Conservation (phyloP, 2,329 filamentous ascomycete species). For the Diaporthe destruens region DNA sequence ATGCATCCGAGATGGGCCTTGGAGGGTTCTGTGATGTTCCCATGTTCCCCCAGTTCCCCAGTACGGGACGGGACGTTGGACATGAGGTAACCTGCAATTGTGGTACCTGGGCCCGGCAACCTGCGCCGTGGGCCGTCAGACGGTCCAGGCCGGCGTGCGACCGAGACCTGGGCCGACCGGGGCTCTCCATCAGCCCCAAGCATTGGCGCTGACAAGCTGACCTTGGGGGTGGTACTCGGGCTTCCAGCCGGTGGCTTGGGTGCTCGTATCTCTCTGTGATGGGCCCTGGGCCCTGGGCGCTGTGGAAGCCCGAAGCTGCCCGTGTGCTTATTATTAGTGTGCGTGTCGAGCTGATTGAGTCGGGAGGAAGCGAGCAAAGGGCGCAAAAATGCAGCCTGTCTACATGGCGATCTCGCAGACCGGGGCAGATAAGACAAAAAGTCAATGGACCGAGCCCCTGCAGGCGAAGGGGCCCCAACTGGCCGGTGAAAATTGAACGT, state of each 20-base stretch:
- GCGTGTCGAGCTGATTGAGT: not conserved
- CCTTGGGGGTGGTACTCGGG: constrained; percentile 1
- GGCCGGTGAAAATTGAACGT: constrained; percentile 28
- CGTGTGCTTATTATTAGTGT: not conserved
- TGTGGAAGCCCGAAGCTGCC: constrained; percentile 17
- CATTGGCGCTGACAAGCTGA: constrained; percentile 31
- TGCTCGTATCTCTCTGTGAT: not conserved
- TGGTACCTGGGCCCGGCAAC: not conserved
- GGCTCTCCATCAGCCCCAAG: not conserved
- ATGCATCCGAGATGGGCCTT: not conserved
- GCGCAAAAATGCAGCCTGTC: no score
- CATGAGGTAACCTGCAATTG: not conserved
- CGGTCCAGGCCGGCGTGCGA: not conserved
- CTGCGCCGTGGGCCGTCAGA: not conserved
- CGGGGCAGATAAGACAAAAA: not conserved
- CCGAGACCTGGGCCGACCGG: not conserved
- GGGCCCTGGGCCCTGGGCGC: not conserved
- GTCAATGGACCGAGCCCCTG: constrained; percentile 25
- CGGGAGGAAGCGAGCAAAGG: no score
- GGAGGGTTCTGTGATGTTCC: not conserved
- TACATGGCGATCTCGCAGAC: not conserved
- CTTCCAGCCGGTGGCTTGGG: constrained; percentile 14
- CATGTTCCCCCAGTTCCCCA: no score
- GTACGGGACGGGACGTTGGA: not conserved
- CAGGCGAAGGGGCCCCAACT: constrained; percentile 17